Percentiles rank a stretch among this genome's conserved stretches.
These are phyloP conservation scores for Hypoxylon rubiginosum DNA, from an alignment of 2,329 filamentous ascomycete genomes.

Conservation along the genomic window DNA sequence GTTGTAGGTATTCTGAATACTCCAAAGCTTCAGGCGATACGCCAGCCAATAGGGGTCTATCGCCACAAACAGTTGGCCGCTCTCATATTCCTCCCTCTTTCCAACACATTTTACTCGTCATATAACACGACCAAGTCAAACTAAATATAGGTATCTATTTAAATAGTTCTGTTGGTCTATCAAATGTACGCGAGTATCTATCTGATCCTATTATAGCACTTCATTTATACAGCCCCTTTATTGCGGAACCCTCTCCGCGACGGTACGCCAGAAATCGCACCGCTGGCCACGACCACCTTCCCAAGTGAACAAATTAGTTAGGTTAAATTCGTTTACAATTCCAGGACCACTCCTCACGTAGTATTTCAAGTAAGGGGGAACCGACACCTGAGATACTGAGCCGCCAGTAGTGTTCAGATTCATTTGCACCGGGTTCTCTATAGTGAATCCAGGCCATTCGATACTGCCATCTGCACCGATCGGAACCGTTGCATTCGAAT, in stretches of 20 bases:
- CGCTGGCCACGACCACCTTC: conserved; percentile 47
- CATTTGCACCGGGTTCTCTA: conserved; percentile 55
- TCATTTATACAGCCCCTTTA: conserved; percentile 18
- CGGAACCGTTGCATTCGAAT: conserved; percentile 50
- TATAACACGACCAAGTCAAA: not conserved
- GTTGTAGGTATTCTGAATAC: not conserved
- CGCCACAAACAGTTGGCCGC: conserved; percentile 1
- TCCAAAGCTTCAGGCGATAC: conserved; percentile 18
- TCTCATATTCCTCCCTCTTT: not conserved
- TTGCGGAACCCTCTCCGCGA: conserved; percentile 45
- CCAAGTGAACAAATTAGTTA: conserved; percentile 44
- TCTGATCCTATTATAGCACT: not conserved
- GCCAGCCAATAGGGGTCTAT: conserved; percentile 23
- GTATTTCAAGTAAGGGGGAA: conserved; percentile 46
- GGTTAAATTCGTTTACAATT: conserved; percentile 46
- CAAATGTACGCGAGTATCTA: not conserved
- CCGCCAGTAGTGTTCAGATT: conserved; percentile 61
- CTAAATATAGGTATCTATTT: not conserved
- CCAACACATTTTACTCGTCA: not conserved
- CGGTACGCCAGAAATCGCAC: conserved; percentile 47
- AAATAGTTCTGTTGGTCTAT: not conserved
- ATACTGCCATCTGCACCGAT: conserved; percentile 44
- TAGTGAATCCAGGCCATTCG: conserved; percentile 52
- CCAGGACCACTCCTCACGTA: conserved; percentile 44
- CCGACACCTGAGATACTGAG: conserved; percentile 32